Conservation (phyloP, 2,329 filamentous ascomycete genomes). For the Pestalotiopsis sp. region DNA sequence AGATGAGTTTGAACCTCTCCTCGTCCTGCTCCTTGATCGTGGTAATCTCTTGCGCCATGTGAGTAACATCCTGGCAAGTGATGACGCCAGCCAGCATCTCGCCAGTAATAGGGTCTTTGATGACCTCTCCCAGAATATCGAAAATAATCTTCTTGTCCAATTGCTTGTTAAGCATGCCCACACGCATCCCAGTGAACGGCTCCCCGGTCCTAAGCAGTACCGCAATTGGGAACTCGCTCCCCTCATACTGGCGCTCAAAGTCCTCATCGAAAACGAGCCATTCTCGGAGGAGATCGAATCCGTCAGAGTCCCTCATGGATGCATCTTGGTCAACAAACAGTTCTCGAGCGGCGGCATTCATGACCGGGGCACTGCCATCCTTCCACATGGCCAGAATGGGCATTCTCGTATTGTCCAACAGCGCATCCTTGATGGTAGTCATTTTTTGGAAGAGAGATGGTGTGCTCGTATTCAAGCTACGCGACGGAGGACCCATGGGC, state of each 20-base stretch:
- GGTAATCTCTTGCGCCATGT: conserved; percentile 68
- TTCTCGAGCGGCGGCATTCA: conserved; percentile 65
- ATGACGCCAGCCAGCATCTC: conserved; percentile 76
- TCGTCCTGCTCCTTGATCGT: conserved; percentile 72
- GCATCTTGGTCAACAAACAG: conserved; percentile 49
- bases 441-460: conserved; percentile 74
- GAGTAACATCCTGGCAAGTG: conserved; percentile 72
- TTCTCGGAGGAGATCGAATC: conserved; percentile 57
- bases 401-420: conserved; percentile 74
- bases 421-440: conserved; percentile 73
- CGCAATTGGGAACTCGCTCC: conserved; percentile 68
- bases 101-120: conserved; percentile 66
- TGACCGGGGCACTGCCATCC: conserved; percentile 72
- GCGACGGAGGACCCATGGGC: conserved; percentile 65
- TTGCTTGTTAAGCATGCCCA: conserved; percentile 63
- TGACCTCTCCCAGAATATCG: conserved; percentile 68
- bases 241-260: conserved; percentile 59
- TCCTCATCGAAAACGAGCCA: conserved; percentile 68
- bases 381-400: conserved; percentile 82
- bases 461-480: conserved; percentile 53
- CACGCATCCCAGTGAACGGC: conserved; percentile 58
- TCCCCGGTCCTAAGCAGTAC: conserved; percentile 62
- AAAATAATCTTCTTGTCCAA: conserved; percentile 57
- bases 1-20: conserved; percentile 73
- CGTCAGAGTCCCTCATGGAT: conserved; percentile 42